phyloP scores from a whole-genome alignment of 108 stramenopile species.

The Cylindrotheca closterium region DNA sequence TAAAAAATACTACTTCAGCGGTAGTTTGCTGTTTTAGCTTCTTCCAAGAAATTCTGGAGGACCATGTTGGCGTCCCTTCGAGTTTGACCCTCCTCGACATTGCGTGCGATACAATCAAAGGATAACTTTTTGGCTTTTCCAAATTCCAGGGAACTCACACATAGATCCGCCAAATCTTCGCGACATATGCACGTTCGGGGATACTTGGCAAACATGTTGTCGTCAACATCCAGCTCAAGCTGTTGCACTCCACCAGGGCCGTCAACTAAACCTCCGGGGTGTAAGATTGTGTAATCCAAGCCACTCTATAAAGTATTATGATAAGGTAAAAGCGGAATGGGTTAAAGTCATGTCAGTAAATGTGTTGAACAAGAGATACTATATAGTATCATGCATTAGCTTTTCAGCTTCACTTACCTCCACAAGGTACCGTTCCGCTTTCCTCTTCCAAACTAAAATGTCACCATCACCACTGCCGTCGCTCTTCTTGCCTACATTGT shows the following conservation, averaged over 20 bases:
- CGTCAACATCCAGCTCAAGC: conserved; percentile 81
- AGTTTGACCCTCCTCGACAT: background rate
- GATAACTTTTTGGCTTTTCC: background rate
- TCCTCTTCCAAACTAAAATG: conserved; percentile 90
- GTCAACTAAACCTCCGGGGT: conserved; percentile 88
- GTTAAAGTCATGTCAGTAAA: background rate
- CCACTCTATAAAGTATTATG: conserved; percentile 44
- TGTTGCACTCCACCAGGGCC: conserved; percentile 42
- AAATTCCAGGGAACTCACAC: conserved; percentile 52
- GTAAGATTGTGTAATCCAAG: conserved; percentile 83
- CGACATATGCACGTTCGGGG: conserved; percentile 50
- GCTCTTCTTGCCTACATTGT: conserved; percentile 68
- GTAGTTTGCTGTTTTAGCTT: background rate
- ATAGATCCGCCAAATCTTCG: conserved; percentile 82
- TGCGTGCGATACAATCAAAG: background rate
- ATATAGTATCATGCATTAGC: background rate
- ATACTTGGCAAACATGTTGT: conserved; percentile 51
- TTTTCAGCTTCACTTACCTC: conserved; percentile 26
- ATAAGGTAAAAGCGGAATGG: background rate
- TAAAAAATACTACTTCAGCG: too few relatives aligned
- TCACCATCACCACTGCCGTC: conserved; percentile 69
- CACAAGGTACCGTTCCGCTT: conserved; percentile 78
- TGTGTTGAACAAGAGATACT: background rate
- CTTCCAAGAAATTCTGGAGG: background rate
- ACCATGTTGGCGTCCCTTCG: background rate